Percentiles rank a stretch among this genome's conserved stretches.
phyloP scores from a whole-genome alignment of 2,329 filamentous ascomycete species.

The Stachybotrys elegans region DNA sequence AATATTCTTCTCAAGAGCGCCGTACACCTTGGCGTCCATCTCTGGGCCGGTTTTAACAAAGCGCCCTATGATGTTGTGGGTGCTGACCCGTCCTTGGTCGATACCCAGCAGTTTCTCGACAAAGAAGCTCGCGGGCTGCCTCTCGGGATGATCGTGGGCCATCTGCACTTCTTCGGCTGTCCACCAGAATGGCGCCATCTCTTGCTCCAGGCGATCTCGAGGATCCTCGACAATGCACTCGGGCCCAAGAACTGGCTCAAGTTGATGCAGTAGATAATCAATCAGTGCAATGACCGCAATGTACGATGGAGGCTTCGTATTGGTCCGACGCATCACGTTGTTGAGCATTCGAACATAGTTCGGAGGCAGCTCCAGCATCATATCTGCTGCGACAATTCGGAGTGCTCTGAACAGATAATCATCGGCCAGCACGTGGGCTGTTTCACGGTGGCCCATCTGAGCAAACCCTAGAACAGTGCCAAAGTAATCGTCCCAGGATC shows the following conservation, averaged over 20 bases:
- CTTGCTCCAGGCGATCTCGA: slow-evolving; percentile 31
- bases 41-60: slow-evolving; percentile 48
- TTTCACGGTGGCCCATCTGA: slow-evolving; percentile 53
- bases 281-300: slow-evolving; percentile 47
- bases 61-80: slow-evolving; percentile 50
- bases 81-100: slow-evolving; percentile 49
- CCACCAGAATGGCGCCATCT: slow-evolving; percentile 35
- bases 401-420: slow-evolving; percentile 56
- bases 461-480: slow-evolving; percentile 64
- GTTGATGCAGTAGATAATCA: slow-evolving; percentile 36
- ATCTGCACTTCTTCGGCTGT: slow-evolving; percentile 40
- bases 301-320: slow-evolving; percentile 49
- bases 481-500: slow-evolving; percentile 75
- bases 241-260: slow-evolving; percentile 32
- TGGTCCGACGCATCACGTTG: slow-evolving; percentile 44
- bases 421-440: slow-evolving; percentile 52
- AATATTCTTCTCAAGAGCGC: slow-evolving; percentile 50
- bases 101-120: slow-evolving; percentile 61
- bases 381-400: slow-evolving; percentile 57
- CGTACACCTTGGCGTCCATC: slow-evolving; percentile 47
- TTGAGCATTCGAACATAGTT: slow-evolving; percentile 53
- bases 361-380: slow-evolving; percentile 40
- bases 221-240: slow-evolving; percentile 32
- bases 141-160: slow-evolving; percentile 33
- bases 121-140: slow-evolving; percentile 42